phyloP scores from a whole-genome alignment of 768 basidiomycete genomes.

The Boletus rubroflammeus region DNA sequence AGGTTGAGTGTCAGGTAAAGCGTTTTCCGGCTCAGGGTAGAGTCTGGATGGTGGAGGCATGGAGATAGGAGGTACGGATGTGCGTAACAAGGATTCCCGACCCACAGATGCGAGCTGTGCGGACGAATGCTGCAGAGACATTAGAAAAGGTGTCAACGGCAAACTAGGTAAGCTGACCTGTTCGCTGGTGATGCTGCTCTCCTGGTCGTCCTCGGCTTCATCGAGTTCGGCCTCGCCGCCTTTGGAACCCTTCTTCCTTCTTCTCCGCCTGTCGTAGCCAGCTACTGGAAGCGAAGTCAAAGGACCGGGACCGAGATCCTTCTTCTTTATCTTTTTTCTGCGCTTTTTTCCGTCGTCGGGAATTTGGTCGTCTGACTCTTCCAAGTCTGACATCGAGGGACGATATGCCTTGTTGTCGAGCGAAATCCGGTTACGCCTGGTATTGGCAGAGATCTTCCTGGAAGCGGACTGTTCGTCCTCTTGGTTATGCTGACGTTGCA shows the following conservation, averaged over 20 bases:
- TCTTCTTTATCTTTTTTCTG: conserved; percentile 49
- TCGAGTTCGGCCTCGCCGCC: conserved; percentile 34
- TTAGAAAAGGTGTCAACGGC: conserved; percentile 7
- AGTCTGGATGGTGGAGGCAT: conserved; percentile 38
- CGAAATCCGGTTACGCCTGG: conserved; percentile 62
- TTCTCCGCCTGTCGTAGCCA: conserved; percentile 57
- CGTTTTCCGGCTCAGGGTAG: conserved; percentile 16
- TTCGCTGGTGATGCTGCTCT: conserved; percentile 35
- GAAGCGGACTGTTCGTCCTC: conserved; percentile 27
- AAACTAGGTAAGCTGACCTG: conserved; percentile 37
- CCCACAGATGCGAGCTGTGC: conserved; percentile 33
- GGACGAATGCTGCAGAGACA: conserved; percentile 21
- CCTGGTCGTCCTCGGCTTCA: conserved; percentile 50
- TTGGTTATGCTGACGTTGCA: conserved; percentile 25
- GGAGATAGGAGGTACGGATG: conserved; percentile 38
- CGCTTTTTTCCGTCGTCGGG: conserved; percentile 51
- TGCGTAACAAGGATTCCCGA: conserved; percentile 31
- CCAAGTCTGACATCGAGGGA: conserved; percentile 61
- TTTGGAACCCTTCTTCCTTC: conserved; percentile 49
- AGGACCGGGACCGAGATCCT: conserved; percentile 50
- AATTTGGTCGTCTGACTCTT: conserved; percentile 61
- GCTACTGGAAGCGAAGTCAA: conserved; percentile 67
- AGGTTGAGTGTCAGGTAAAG: conserved; percentile 41
- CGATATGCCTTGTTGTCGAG: conserved; percentile 80
- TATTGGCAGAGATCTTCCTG: conserved; percentile 32